A percentile compares a stretch with the other conserved stretches of the same genome.
Evolutionary conservation across 1,139 yeast genomes (phyloP).

Genomic region (Yamadazyma songkhlaensis): DNA sequence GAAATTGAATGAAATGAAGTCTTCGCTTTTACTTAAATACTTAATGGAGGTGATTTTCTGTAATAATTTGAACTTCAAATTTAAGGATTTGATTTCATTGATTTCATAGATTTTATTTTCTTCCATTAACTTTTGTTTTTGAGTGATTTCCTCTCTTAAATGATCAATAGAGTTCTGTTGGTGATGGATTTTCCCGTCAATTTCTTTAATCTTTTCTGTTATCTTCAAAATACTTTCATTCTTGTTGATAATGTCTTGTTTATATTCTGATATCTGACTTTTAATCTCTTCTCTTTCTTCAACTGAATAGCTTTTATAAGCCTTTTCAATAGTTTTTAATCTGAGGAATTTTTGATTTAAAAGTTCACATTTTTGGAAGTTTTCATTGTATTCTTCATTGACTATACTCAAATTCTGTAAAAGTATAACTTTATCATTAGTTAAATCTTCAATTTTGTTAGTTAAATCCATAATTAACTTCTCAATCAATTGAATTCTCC

Average conservation of each 20-base stretch:
- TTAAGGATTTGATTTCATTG: conserved; percentile 23
- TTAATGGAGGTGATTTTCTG: conserved; percentile 22
- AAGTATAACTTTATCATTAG: conserved; percentile 24
- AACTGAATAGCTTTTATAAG: conserved; percentile 16
- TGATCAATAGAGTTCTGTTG: conserved; percentile 16
- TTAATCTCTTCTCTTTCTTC: conserved; percentile 17
- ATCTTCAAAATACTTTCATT: conserved; percentile 8
- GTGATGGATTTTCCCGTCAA: conserved; percentile 14
- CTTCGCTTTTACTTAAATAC: conserved; percentile 13
- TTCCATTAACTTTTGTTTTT: conserved; percentile 16
- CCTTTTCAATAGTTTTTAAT: conserved; percentile 18
- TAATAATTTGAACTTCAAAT: conserved; percentile 21
- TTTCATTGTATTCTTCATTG: conserved; percentile 14
- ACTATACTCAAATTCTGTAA: conserved; percentile 20
- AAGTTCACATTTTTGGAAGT: conserved; percentile 12
- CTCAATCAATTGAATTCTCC: conserved; percentile 49
- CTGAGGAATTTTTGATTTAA: conserved; percentile 23
- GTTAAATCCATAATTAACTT: conserved; percentile 37
- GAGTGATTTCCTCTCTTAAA: conserved; percentile 15
- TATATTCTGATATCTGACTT: conserved; percentile 12
- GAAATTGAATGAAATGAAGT: conserved; percentile 8
- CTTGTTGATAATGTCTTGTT: conserved; percentile 9
- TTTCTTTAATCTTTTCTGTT: conserved; percentile 10
- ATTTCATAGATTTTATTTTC: conserved; percentile 22
- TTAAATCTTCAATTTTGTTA: conserved; percentile 23